These are phyloP conservation scores for Umbilicus rupestris DNA, from an alignment of 164 flowering plant species.

Conservation along the genomic window DNA sequence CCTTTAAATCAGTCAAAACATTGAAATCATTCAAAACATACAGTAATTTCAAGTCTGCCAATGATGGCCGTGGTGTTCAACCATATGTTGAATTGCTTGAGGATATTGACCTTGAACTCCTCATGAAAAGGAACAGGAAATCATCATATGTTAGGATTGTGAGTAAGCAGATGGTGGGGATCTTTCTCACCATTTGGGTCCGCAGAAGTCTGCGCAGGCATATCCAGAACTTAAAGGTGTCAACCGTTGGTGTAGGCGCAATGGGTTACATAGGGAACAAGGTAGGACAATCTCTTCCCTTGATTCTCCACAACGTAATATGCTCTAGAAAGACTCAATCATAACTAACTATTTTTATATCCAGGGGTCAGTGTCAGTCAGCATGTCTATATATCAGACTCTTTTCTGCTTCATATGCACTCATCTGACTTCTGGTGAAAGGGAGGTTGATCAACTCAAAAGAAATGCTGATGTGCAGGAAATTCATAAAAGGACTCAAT, in stretches of 20 bases:
- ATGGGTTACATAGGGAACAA: slow-evolving; percentile 98
- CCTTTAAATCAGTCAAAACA: slow-evolving; percentile 41
- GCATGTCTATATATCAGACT: slow-evolving; percentile 95
- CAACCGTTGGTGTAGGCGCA: slow-evolving; percentile 92
- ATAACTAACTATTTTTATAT: slow-evolving; percentile 15
- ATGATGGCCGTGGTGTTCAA: slow-evolving; percentile 20
- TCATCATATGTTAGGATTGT: slow-evolving; percentile 71
- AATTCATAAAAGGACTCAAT: slow-evolving; percentile 71
- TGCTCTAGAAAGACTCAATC: background rate
- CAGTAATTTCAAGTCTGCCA: slow-evolving; percentile 48
- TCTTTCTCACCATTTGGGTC: slow-evolving; percentile 85
- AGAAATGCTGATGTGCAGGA: slow-evolving; percentile 86
- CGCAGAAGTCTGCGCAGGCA: slow-evolving; percentile 76
- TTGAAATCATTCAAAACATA: slow-evolving; percentile 37
- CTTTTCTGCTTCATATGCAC: slow-evolving; percentile 81
- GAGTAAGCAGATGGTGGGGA: slow-evolving; percentile 97
- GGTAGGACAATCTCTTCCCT: slow-evolving; percentile 25
- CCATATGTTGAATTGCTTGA: slow-evolving; percentile 34
- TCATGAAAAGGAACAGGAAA: slow-evolving; percentile 47
- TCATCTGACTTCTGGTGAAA: slow-evolving; percentile 92
- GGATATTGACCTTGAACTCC: slow-evolving; percentile 55
- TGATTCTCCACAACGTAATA: background rate
- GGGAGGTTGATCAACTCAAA: slow-evolving; percentile 58
- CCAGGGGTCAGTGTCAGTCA: slow-evolving; percentile 92
- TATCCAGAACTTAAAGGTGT: slow-evolving; percentile 70